phyloP scores from a whole-genome alignment of 805 yeast species.

The Torulaspora franciscae region DNA sequence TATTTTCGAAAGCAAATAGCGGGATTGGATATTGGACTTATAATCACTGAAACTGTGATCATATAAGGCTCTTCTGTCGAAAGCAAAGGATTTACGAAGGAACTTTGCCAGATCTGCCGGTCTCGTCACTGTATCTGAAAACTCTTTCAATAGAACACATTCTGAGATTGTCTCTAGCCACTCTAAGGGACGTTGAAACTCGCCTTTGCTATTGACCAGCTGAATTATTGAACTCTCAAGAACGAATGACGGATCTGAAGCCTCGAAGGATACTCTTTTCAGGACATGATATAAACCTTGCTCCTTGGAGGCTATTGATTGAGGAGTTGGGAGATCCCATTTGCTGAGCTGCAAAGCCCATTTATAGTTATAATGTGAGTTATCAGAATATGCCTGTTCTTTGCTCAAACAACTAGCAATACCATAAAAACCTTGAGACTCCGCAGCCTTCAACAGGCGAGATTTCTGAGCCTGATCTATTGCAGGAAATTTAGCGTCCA shows the following conservation, averaged over 20 bases:
- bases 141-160: constrained; percentile 11
- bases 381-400: constrained; percentile 20
- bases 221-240: constrained; percentile 9
- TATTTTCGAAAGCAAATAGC: constrained; percentile 14
- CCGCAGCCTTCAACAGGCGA: constrained; percentile 39
- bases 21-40: constrained; percentile 16
- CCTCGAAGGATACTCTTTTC: constrained; percentile 37
- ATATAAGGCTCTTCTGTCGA: constrained; percentile 9
- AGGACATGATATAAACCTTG: constrained; percentile 50
- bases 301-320: constrained; percentile 36
- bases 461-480: background rate
- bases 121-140: constrained; percentile 1
- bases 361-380: constrained; percentile 39
- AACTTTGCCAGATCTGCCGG: constrained; percentile 1
- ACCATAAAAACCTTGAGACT: constrained; percentile 53
- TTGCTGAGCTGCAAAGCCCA: constrained; percentile 73
- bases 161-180: constrained; percentile 25
- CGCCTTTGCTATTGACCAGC: constrained; percentile 4
- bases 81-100: background rate
- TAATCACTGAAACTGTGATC: constrained; percentile 12
- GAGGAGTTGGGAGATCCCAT: constrained; percentile 66
- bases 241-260: background rate
- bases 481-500: constrained; percentile 42
- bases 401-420: constrained; percentile 44
- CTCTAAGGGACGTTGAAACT: constrained; percentile 14